Base-by-base conservation (phyloP, 805 yeast genomes). In the Wickerhamomyces canadensis region DNA sequence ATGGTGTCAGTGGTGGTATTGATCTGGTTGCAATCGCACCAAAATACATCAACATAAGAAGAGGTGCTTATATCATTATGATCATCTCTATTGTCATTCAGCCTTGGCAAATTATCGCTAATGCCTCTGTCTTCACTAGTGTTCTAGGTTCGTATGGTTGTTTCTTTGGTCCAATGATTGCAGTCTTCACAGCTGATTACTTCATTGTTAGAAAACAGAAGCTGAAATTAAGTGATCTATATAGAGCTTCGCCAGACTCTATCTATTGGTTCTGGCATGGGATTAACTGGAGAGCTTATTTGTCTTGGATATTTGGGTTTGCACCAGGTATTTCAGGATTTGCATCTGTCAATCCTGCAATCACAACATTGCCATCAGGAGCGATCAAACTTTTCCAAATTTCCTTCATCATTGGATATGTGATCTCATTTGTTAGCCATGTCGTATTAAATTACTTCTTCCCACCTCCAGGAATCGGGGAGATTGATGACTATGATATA, bases 1-100 rank as follows among this genome's bases (percentile, higher is more conserved):
- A 68, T 42, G 67, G 70, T 28, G 57, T 66, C 29, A 60, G 72
- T 32, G 75, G 73, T 11, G 76, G 75, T 14, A 74, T 70, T 60
- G 78, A 72, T 42, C 46, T 74, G 44, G 66, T 74, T 19, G 76
- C 62, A 1, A 41, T 54, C 13, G 53, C 54, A 10, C 84, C 85
- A 14, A 70, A 67, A 40, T 78, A 66, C 58, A 62, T 79, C 52
- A 78, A 73, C 60, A 76, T 77, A 36, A 67, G 77, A 54, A 68
- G 86, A 52, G 84, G 84, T 49, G 78, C 66, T 3, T 52, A 82
- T 53, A 60, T 86, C 36, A 80, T 88, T 59, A 89, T 89, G 13
- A 62, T 67, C 11, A 61, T 84, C 42, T 85, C 85, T 1, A 67
- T 79, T 43, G 74, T 78, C 37, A 80, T 84, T 45, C 80, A 86